A percentile compares a stretch with the other conserved stretches of the same genome.
These are phyloP conservation scores for Coemansia sp. DNA, from an alignment of 192 early-diverging fungal species.

Conservation along the genomic window DNA sequence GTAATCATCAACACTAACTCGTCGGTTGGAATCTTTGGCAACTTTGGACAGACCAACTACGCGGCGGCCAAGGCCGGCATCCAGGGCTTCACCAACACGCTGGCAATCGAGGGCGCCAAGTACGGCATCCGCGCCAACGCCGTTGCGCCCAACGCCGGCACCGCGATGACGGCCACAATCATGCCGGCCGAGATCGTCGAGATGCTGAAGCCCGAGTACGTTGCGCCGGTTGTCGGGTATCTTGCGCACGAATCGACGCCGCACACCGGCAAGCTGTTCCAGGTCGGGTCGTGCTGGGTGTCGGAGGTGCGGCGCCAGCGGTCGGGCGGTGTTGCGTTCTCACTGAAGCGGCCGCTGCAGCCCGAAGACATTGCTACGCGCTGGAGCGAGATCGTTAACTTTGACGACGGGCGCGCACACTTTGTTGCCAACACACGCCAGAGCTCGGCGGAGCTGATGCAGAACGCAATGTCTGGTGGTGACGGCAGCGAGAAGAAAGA, in stretches of 20 bases:
- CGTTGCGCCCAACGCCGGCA: conserved; percentile 97
- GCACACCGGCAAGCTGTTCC: conserved; percentile 88
- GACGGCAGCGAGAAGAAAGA: not conserved
- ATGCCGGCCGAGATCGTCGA: conserved; percentile 95
- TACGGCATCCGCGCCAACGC: conserved; percentile 91
- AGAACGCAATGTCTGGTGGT: conserved; percentile 54
- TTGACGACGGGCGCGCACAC: conserved; percentile 93
- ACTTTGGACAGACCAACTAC: conserved; percentile 96
- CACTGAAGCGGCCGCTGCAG: conserved; percentile 67
- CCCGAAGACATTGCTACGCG: conserved; percentile 83
- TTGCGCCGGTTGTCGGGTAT: conserved; percentile 91
- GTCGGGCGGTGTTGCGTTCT: conserved; percentile 90
- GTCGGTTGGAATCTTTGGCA: conserved; percentile 92
- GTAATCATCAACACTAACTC: conserved; percentile 94
- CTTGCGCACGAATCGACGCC: conserved; percentile 78
- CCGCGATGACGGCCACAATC: conserved; percentile 95
- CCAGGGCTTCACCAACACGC: conserved; percentile 85
- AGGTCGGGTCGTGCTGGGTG: conserved; percentile 94
- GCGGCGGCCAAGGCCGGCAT: conserved; percentile 90
- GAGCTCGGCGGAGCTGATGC: conserved; percentile 52
- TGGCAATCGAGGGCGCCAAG: conserved; percentile 88
- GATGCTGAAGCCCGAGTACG: conserved; percentile 94
- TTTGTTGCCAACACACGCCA: conserved; percentile 59
- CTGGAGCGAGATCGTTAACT: conserved; percentile 85
- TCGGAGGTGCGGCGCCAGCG: conserved; percentile 97